These are phyloP conservation scores for Alternaria conjuncta DNA, from an alignment of 2,329 filamentous ascomycete genomes.

Conservation along the genomic window DNA sequence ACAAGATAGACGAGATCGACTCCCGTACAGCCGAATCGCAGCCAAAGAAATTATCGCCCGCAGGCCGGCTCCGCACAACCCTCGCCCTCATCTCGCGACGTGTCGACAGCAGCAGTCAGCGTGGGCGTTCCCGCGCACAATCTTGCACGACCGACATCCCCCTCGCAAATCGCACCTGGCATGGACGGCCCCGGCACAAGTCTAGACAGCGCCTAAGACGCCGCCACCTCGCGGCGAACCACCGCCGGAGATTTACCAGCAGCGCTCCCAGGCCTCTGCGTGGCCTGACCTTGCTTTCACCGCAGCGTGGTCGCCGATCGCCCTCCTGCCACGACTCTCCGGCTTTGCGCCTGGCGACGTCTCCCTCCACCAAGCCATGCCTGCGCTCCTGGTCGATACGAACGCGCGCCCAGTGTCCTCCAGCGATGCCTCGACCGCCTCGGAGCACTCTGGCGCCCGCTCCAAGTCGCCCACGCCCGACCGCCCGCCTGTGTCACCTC, in stretches of 20 bases:
- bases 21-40: slow-evolving; percentile 1
- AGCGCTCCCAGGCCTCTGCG: slow-evolving; percentile 10
- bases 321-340: slow-evolving; percentile 20
- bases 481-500: slow-evolving; percentile 49
- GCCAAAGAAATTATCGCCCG: slow-evolving; percentile 11
- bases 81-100: slow-evolving; percentile 1
- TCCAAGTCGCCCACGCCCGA: slow-evolving; percentile 42
- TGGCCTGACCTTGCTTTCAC: slow-evolving; percentile 14
- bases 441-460: slow-evolving; percentile 26
- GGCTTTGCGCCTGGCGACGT: slow-evolving; percentile 26
- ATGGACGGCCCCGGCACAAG: slow-evolving; percentile 14
- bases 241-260: slow-evolving; percentile 13
- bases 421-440: slow-evolving; percentile 32
- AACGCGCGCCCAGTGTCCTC: slow-evolving; percentile 33
- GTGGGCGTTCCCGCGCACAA: slow-evolving; percentile 1
- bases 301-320: slow-evolving; percentile 13
- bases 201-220: slow-evolving; percentile 15
- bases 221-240: slow-evolving; percentile 19
- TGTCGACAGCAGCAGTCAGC: slow-evolving; percentile 6
- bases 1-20: slow-evolving; percentile 9
- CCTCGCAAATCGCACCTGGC: slow-evolving; percentile 12
- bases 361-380: slow-evolving; percentile 43
- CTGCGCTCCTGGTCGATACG: slow-evolving; percentile 45
- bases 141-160: slow-evolving; percentile 5
- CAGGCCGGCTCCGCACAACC: slow-evolving; percentile 1